Base-by-base conservation (phyloP, 441 rosid species). In the Erodium trifolium region DNA sequence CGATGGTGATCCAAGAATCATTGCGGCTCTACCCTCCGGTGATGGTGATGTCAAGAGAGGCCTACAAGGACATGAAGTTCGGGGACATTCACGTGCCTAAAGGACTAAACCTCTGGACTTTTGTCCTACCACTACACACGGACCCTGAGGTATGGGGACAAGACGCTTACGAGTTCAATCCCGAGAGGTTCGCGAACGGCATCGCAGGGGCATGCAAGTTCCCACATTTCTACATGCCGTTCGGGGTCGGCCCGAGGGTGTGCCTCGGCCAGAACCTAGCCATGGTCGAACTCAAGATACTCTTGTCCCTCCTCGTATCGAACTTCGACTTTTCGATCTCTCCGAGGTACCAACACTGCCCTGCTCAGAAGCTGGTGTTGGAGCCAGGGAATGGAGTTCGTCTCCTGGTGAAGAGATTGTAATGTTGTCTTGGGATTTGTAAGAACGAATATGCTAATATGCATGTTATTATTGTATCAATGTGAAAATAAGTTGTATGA, bases 191-290 rank as follows among this genome's bases (percentile, higher is more conserved):
- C 70, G 82, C 76, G 11, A 84, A 91, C 62, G 93, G 97, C 41
- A 73, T 86, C 47, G 45, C 82, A 3, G 83, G 83, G 2, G 88
- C 96, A 1, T 85, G 89, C 70, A 87, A 83, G 79, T 69, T 72
- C 47, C 92, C 91, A 5, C 89, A 82, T 31, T 1, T 73, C 29
- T 87, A 80, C 70, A 83, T 84, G 79, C 92, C 93, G 4, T 83
- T 87, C 35, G 96, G 89, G 17, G 80, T 83, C 0, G 93, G 96
- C 14, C 85, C 89, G 4, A 79, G 89, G 16, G 63, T 76, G n/a
- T 89, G 92, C 67, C 78, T 88, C 4, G 92, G 91, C 2, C 88
- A 84, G 73, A 84, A 86, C 75, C 83, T 87, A 47, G 97, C 88
- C 16, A 79, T 87, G 79, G 79, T 77, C 70, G 96, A 91, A 70